These are phyloP conservation scores for Fusarium drepaniforme DNA, from an alignment of 2,329 filamentous ascomycete genomes.

Conservation along the genomic window DNA sequence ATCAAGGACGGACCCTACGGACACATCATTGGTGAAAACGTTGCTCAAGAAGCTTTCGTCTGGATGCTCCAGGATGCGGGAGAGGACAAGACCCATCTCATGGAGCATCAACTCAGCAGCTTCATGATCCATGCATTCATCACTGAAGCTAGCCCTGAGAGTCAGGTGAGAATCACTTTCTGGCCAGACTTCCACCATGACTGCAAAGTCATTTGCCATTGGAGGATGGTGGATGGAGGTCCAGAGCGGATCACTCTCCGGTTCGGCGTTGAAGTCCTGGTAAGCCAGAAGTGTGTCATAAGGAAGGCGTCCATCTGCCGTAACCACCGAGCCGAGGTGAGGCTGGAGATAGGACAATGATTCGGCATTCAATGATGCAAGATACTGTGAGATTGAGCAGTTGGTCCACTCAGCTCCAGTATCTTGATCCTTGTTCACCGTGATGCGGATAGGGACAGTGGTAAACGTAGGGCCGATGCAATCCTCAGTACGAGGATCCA, in stretches of 20 bases:
- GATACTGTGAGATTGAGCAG: background rate
- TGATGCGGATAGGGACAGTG: conserved; percentile 3
- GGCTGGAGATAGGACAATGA: conserved; percentile 3
- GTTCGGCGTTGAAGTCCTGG: conserved; percentile 6
- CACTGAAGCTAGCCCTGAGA: conserved; percentile 4
- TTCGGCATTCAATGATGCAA: conserved; percentile 1
- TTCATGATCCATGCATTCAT: background rate
- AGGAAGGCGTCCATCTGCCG: conserved; percentile 3
- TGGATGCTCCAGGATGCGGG: background rate
- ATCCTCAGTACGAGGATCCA: conserved; percentile 3
- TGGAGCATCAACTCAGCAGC: conserved; percentile 9
- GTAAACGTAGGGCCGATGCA: conserved; percentile 8
- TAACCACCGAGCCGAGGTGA: background rate
- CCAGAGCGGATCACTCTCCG: background rate
- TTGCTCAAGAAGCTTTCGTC: background rate
- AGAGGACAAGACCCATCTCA: background rate
- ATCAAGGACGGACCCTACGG: background rate
- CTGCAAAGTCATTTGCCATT: conserved; percentile 8
- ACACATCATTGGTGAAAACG: background rate
- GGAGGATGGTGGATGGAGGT: background rate
- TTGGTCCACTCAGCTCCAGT: background rate
- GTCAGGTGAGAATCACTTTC: background rate
- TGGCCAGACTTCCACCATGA: conserved; percentile 13
- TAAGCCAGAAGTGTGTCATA: conserved; percentile 12
- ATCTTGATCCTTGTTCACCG: background rate